These are phyloP conservation scores for Hypholoma fasciculare DNA, from an alignment of 768 basidiomycete genomes.

Conservation along the genomic window DNA sequence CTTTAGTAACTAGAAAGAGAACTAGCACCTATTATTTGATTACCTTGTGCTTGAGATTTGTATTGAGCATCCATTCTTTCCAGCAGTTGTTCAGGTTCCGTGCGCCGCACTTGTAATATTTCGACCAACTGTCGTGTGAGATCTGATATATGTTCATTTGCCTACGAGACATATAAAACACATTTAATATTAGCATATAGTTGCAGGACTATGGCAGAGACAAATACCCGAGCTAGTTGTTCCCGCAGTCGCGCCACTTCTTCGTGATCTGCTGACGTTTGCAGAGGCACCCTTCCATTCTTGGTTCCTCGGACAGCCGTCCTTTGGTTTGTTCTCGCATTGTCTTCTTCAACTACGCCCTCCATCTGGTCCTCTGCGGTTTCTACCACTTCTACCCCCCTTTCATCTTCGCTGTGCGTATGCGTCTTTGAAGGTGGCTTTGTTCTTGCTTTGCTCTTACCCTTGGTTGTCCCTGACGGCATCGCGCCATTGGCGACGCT, in stretches of 20 bases:
- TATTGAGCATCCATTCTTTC: slow-evolving; percentile 49
- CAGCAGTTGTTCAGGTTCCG: slow-evolving; percentile 63
- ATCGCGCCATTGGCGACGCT: neutral
- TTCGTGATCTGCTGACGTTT: slow-evolving; percentile 10
- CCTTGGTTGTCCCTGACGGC: slow-evolving; percentile 19
- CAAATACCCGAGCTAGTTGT: slow-evolving; percentile 26
- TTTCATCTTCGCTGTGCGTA: neutral
- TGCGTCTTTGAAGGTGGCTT: slow-evolving; percentile 20
- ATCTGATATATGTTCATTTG: slow-evolving; percentile 42
- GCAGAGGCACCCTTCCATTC: slow-evolving; percentile 4
- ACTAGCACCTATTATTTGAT: neutral
- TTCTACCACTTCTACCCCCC: slow-evolving; percentile 7
- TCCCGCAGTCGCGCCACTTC: slow-evolving; percentile 18
- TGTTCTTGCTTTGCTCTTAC: slow-evolving; percentile 34
- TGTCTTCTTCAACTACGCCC: slow-evolving; percentile 18
- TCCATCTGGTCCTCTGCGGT: slow-evolving; percentile 9
- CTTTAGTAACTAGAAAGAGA: slow-evolving; percentile 20
- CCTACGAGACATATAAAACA: slow-evolving; percentile 25
- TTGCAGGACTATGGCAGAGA: no score
- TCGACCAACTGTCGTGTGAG: slow-evolving; percentile 61
- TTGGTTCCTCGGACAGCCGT: slow-evolving; percentile 5
- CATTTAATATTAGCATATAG: neutral
- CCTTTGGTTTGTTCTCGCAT: slow-evolving; percentile 1
- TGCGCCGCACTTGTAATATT: slow-evolving; percentile 52
- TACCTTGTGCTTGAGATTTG: slow-evolving; percentile 55